Conservation (phyloP, 2,329 filamentous ascomycete species). For the Cytospora mali region DNA sequence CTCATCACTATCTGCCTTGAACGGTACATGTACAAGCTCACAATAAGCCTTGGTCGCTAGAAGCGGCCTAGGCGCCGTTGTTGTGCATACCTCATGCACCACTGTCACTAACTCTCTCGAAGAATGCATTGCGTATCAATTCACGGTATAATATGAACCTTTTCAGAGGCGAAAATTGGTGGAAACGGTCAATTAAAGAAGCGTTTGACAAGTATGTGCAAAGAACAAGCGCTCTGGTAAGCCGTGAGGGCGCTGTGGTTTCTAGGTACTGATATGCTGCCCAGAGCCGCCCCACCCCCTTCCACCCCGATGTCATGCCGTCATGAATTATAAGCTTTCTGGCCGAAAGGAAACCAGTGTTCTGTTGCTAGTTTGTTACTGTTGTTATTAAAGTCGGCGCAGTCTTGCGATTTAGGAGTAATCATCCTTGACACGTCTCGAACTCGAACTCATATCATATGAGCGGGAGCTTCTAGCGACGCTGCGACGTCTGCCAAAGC, state of each 20-base stretch:
- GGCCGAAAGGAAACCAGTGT: not conserved
- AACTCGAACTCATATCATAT: conserved; percentile 53
- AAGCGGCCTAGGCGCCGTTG: too few relatives aligned
- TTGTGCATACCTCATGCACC: too few relatives aligned
- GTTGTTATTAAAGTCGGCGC: not conserved
- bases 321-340: not conserved
- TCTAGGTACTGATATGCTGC: not conserved
- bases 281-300: not conserved
- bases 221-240: not conserved
- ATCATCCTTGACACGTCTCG: conserved; percentile 70
- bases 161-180: not conserved
- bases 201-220: not conserved
- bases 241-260: not conserved
- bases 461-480: conserved; percentile 57
- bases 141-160: not conserved
- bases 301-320: not conserved
- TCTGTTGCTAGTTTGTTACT: too few relatives aligned
- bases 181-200: not conserved
- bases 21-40: too few relatives aligned
- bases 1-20: too few relatives aligned
- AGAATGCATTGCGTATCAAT: not conserved
- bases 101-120: too few relatives aligned
- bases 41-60: too few relatives aligned
- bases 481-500: conserved; percentile 47
- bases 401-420: conserved; percentile 53